Base-by-base conservation (phyloP, 1,284 basidiomycete genomes). In the Cystobasidiaceae sp. region DNA sequence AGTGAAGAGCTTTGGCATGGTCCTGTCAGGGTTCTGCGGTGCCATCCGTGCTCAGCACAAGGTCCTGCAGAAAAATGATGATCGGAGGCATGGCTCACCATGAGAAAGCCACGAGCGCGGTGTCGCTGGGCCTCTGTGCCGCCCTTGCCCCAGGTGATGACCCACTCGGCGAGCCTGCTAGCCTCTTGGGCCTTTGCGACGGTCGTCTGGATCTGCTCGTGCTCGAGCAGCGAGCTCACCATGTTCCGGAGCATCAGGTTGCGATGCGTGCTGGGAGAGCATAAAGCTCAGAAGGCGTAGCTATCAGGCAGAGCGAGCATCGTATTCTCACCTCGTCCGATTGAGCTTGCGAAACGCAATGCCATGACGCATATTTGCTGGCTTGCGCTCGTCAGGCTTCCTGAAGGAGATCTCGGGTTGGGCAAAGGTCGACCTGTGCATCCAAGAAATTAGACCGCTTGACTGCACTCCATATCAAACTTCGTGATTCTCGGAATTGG, bases 171-270 rank as follows among this genome's bases (percentile, higher is more conserved):
- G 60, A 96, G 79, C 70, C 90, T 84, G 9, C 90, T 90, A 3
- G 93, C 82, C 75, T 97, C 93, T 76, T 89, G 88, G 1, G 96
- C 96, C 78, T 98, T 98, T 23, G 96, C 89, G 28, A 97, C 80
- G 0, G 96, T 99, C 4, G 96, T 98, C 76, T 89, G 88, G 77
- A 99, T 94, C 74, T 91, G 88, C 76, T 97, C 92, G 79, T 98
- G 93, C 75, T 97, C 85, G 67, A 99, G 84, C 50, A 98, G 83
- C 15, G 93, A 93, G 19, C 92, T 90, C 71, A 99, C 94, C 60
- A 98, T 80, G 78, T 97, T 97, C 71, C 93, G 68, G 43, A 75
- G 68, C 70, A 75, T 70, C 32, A 72, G 59, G 11, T 68, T 56
- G 19, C 74, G 72, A 66, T 74, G 73, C 13, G 71, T 64, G 19